Evolutionary conservation across 2,329 filamentous ascomycete species (phyloP), one percentile per base, ranked within the genome.

Genomic region (Xylariaceae sp.): DNA sequence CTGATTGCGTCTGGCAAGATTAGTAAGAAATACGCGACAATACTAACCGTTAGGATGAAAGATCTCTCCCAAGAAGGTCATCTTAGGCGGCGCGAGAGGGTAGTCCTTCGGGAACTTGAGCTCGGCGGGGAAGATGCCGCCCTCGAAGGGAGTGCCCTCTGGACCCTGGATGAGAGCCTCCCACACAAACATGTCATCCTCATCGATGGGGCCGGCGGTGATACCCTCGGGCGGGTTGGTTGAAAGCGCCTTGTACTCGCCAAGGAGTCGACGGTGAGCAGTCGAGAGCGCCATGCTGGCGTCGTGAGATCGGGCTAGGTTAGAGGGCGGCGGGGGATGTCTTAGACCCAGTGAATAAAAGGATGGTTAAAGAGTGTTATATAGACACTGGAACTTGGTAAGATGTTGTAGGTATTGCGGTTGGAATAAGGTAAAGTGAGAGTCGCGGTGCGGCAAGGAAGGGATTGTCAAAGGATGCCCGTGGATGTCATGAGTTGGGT

Each of bases 161-260:
- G 94, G 94, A 0, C 94, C 94, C 75, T 96, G 88, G 70, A 99
- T 97, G 63, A 97, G 79, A 7, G 92, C 94, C 78, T 99, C 94
- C 94, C 94, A 99, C 71, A 90, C 80, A 69, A 97, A 89, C 72
- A 97, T 87, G 78, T 99, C 92, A 74, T 97, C 94, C 79, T 99
- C 94, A 65, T 84, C 89, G 62, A 97, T 81, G 39, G 94, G 94
- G 17, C 94, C 94, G 13, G 94, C 94, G 60, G 90, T 96, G 77
- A 99, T 97, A 74, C 94, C 94, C 63, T 97, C 93, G n/a, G 93
- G 93, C 0, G 93, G 91, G 76, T 95, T 94, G 71, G 91, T 93
- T 64, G 92, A 94, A 64, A 99, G 88, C 64, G 89, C 87, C 72
- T 90, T 90, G 81, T 99, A 99, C 80, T 99, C 94, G 77, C 93